Evolutionary conservation across 2,329 filamentous ascomycete species (phyloP), one percentile per base, ranked within the genome.

Genomic region (Colletotrichum salicis): DNA sequence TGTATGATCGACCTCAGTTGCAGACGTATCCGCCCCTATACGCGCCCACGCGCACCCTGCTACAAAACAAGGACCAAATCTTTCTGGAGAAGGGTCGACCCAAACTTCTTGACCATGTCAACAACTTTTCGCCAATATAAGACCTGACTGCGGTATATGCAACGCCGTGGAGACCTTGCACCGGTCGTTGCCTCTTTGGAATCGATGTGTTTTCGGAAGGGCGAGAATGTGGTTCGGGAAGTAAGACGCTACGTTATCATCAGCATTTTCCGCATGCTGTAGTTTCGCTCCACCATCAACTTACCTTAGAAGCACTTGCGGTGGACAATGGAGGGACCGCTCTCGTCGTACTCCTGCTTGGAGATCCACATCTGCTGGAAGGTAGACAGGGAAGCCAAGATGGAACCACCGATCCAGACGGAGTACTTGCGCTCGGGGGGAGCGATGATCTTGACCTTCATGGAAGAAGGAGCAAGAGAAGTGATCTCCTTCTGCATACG

Each of bases 331-430:
- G 95, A 98, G 81, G 96, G 96, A 88, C 96, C 96, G 86, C 93
- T 96, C 94, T 98, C 96, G 90, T 99, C 96, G 92, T 98, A 98
- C 91, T 98, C 96, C 90, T 99, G 96, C 95, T 99, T 99, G 82
- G 96, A 99, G 92, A 99, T 98, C 96, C 96, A 99, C 96, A 99
- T 99, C 90, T 99, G 96, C 91, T 99, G 96, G 96, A 99, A 99
- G 87, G 96, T 99, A 80, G 96, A 99, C 82, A 99, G 94, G 77
- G 96, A 99, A 80, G 96, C 96, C 83, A 99, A 89, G 89, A 99
- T 99, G 86, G 96, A 99, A 92, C 96, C 96, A 96, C 96, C 96
- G 86, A 99, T 99, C 96, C 96, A 99, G 91, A 99, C 96, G 76
- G 96, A 98, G 94, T 99, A 99, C 92, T 99, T 99, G 88, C 96